Conservation (phyloP, 192 early-diverging fungal species). For the Piromyces sp. region DNA sequence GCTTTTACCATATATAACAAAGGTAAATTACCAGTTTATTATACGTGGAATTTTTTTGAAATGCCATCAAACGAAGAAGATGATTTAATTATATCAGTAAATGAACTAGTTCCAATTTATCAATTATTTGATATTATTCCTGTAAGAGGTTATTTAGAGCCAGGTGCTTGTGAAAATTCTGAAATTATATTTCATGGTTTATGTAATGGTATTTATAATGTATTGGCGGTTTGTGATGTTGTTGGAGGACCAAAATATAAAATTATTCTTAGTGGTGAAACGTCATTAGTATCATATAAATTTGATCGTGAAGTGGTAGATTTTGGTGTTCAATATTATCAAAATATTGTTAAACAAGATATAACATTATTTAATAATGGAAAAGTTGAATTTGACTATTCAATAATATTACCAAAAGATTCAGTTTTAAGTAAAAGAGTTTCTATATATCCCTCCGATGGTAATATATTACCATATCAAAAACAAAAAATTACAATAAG, state of each 20-base stretch:
- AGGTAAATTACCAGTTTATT: slow-evolving; percentile 23
- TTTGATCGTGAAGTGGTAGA: slow-evolving; percentile 19
- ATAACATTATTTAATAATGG: slow-evolving; percentile 28
- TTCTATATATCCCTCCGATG: slow-evolving; percentile 17
- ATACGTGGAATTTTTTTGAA: slow-evolving; percentile 13
- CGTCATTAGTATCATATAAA: slow-evolving; percentile 19
- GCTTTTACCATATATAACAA: slow-evolving; percentile 22
- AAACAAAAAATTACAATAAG: slow-evolving; percentile 18
- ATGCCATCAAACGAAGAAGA: slow-evolving; percentile 7
- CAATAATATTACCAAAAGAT: slow-evolving; percentile 8
- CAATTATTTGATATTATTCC: slow-evolving; percentile 37
- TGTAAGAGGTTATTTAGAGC: slow-evolving; percentile 17
- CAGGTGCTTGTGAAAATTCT: slow-evolving; percentile 20
- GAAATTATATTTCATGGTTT: slow-evolving; percentile 27
- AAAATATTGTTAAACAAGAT: slow-evolving; percentile 33
- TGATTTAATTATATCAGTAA: slow-evolving; percentile 6
- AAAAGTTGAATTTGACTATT: slow-evolving; percentile 26
- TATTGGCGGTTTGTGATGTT: slow-evolving; percentile 26
- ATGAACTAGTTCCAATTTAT: slow-evolving; percentile 3
- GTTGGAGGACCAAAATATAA: slow-evolving; percentile 37
- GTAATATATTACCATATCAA: slow-evolving; percentile 15
- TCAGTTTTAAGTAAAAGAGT: slow-evolving; percentile 16
- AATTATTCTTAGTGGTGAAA: slow-evolving; percentile 23
- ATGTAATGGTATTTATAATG: slow-evolving; percentile 8
- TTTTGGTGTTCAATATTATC: slow-evolving; percentile 28